phyloP scores from a whole-genome alignment of 2,329 filamentous ascomycete species.

The Ascochyta pisi region DNA sequence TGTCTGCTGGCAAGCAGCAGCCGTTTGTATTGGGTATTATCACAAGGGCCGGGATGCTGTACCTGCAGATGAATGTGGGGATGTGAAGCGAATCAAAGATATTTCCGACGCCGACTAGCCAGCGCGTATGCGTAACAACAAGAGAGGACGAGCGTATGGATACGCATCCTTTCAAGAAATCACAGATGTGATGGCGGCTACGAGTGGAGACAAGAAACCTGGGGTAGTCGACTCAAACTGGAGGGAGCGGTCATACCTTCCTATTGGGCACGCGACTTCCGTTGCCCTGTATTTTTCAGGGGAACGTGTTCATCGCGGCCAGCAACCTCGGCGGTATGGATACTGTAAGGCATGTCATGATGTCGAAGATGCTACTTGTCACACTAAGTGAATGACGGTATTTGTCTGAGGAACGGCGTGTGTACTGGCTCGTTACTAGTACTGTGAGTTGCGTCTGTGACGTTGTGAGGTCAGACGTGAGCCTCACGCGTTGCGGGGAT shows the following conservation, averaged over 20 bases:
- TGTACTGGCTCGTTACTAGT: slow-evolving; percentile 13
- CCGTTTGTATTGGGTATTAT: slow-evolving; percentile 3
- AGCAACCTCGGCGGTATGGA: slow-evolving; percentile 1
- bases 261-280: slow-evolving; percentile 7
- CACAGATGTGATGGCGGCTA: slow-evolving; percentile 1
- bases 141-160: slow-evolving; percentile 8
- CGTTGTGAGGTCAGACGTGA: slow-evolving; percentile 15
- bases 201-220: neutral
- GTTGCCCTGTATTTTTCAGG: slow-evolving; percentile 6
- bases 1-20: slow-evolving; percentile 4
- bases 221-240: slow-evolving; percentile 1
- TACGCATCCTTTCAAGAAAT: slow-evolving; percentile 2
- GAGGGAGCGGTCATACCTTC: slow-evolving; percentile 7
- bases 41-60: neutral
- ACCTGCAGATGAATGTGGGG: slow-evolving; percentile 15
- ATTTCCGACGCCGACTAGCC: neutral
- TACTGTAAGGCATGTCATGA: neutral
- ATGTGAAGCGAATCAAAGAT: neutral
- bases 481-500: slow-evolving; percentile 14
- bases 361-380: neutral
- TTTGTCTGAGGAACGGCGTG: slow-evolving; percentile 12
- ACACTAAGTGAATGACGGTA: slow-evolving; percentile 7
- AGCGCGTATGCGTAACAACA: slow-evolving; percentile 11
- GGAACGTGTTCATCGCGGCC: neutral
- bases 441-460: slow-evolving; percentile 17